phyloP scores from a whole-genome alignment of 768 basidiomycete species.

The Kwoniella bestiolae region DNA sequence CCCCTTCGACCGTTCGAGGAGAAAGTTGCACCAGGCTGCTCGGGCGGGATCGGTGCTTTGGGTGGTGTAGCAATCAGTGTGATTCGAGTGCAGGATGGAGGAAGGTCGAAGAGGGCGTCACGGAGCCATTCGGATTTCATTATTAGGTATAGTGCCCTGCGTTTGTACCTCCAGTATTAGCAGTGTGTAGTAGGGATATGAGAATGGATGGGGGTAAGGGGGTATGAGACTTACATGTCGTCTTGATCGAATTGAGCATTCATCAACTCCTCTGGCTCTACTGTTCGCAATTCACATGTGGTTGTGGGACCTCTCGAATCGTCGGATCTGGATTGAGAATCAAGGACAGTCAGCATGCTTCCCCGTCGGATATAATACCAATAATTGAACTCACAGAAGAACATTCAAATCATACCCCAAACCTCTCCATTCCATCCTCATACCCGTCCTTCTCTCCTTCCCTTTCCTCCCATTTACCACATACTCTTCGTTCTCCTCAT shows the following conservation, averaged over 20 bases:
- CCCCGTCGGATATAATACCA: neutral
- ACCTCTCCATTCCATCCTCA: conserved; percentile 82
- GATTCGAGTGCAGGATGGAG: conserved; percentile 82
- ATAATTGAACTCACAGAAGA: conserved; percentile 67
- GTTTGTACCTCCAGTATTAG: neutral
- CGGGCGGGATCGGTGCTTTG: conserved; percentile 12
- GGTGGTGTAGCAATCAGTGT: conserved; percentile 79
- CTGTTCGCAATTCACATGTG: conserved; percentile 62
- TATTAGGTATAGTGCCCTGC: conserved; percentile 77
- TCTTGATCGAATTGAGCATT: conserved; percentile 78
- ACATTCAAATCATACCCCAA: conserved; percentile 76
- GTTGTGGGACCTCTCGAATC: conserved; percentile 53
- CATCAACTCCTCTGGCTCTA: conserved; percentile 77
- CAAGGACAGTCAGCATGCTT: no score
- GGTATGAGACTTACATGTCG: conserved; percentile 61
- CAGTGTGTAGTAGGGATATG: neutral
- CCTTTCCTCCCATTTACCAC: conserved; percentile 8
- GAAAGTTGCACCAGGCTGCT: conserved; percentile 26
- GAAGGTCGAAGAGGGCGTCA: conserved; percentile 87
- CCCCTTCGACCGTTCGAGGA: conserved; percentile 26
- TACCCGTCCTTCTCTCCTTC: conserved; percentile 69
- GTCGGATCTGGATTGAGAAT: conserved; percentile 36
- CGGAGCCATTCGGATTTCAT: conserved; percentile 95
- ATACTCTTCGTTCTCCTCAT: conserved; percentile 55
- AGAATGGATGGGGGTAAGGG: neutral